These are phyloP conservation scores for Penicillium italicum DNA, from an alignment of 2,329 filamentous ascomycete genomes.

Conservation along the genomic window DNA sequence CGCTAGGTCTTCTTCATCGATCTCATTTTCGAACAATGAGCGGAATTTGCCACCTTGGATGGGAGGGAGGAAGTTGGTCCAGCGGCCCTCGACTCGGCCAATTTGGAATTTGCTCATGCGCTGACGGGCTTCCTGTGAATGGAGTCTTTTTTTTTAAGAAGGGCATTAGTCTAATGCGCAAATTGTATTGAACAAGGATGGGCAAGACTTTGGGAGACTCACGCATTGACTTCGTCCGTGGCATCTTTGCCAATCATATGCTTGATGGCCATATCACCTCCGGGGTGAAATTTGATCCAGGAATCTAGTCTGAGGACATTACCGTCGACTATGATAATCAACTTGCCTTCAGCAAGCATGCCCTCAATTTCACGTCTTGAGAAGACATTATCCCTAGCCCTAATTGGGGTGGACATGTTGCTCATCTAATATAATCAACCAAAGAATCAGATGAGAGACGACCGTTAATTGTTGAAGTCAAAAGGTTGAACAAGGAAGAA, in stretches of 20 bases:
- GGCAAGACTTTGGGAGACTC: conserved; percentile 37
- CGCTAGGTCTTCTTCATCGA: conserved; percentile 27
- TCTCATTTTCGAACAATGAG: conserved; percentile 43
- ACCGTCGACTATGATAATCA: conserved; percentile 74
- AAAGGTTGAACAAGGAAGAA: neutral
- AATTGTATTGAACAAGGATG: neutral
- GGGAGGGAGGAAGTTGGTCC: conserved; percentile 82
- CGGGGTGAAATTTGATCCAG: conserved; percentile 86
- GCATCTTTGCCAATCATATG: conserved; percentile 93
- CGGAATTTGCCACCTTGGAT: conserved; percentile 81
- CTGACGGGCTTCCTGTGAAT: conserved; percentile 69
- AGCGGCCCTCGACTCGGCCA: conserved; percentile 71
- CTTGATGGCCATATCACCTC: conserved; percentile 78
- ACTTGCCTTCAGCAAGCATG: conserved; percentile 73
- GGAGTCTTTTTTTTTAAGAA: conserved; percentile 63
- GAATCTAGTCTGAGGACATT: conserved; percentile 79
- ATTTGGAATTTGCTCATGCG: conserved; percentile 78
- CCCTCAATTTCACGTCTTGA: conserved; percentile 59
- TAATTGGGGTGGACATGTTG: neutral
- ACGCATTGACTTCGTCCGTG: conserved; percentile 88
- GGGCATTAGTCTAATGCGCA: conserved; percentile 16
- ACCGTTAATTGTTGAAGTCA: neutral
- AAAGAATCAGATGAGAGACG: neutral
- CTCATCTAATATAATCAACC: neutral
- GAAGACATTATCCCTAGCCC: conserved; percentile 16